phyloP scores from a whole-genome alignment of 1,139 yeast genomes.

The Yamadazyma taylorii region DNA sequence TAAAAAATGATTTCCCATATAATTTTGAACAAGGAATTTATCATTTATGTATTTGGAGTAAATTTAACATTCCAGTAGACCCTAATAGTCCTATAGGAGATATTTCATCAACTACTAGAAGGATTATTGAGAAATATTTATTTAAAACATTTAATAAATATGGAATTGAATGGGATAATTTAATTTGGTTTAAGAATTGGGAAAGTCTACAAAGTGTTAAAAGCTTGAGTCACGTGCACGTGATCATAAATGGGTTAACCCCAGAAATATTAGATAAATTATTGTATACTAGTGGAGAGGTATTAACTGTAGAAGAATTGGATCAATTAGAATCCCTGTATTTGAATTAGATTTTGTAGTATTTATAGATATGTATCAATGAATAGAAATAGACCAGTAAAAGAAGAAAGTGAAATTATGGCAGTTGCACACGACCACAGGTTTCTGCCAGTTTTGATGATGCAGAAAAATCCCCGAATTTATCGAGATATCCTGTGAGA shows the following conservation, averaged over 20 bases:
- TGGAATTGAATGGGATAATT: constrained; percentile 34
- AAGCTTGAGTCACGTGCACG: constrained; percentile 60
- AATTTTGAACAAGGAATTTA: constrained; percentile 34
- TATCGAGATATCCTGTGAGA: not conserved
- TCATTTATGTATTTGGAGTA: constrained; percentile 48
- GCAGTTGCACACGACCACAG: not conserved
- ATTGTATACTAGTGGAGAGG: constrained; percentile 22
- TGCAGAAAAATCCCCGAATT: no score
- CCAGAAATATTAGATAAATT: constrained; percentile 20
- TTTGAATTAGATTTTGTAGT: no score
- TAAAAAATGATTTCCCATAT: constrained; percentile 46
- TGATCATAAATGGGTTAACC: constrained; percentile 42
- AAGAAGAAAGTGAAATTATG: no score
- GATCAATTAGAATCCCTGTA: constrained; percentile 1
- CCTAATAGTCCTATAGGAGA: constrained; percentile 42
- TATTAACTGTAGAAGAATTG: constrained; percentile 20
- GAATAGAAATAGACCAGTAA: no score
- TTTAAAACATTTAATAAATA: constrained; percentile 43
- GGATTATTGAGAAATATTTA: constrained; percentile 39
- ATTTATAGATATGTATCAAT: no score
- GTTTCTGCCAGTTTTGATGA: not conserved
- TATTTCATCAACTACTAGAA: constrained; percentile 37
- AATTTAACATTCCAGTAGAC: constrained; percentile 33
- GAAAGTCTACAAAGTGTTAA: constrained; percentile 58
- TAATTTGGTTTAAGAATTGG: constrained; percentile 67